Base-by-base conservation (phyloP, 305 asterid genomes). In the Nicotiana rustica region DNA sequence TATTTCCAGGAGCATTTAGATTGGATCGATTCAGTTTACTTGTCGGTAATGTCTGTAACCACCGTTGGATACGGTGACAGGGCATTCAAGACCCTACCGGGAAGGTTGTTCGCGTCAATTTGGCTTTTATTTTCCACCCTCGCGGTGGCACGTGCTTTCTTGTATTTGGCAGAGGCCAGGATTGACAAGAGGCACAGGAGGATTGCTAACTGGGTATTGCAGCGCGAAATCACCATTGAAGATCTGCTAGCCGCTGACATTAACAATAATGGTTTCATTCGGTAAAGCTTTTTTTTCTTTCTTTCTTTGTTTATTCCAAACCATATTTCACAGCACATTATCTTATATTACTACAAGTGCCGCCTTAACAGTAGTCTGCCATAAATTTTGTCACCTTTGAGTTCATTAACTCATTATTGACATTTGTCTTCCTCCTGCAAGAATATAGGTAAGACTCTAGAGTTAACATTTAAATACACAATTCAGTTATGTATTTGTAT, bases 41-140 rank as follows among this genome's bases (percentile, higher is more conserved):
- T 90, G 47, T 86, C 92, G 2, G 93, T 91, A 62, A 89, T 88
- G 92, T 90, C 95, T 0, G 95, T 91, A 47, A 91, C 94, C 2
- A 91, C 94, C 17, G 94, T 91, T 41, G 95, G 93, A 2, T 90
- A 91, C 56, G 95, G 95, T 0, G 93, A 90, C 31, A 87, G 85
- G 83, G 93, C 93, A 38, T 91, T 91, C 36, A 86, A 83, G 85
- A 88, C 91, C 6, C 57, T 88, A 8, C 67, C 59, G 2, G 95
- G 95, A 83, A 86, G 95, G 19, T 36, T 89, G 77, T 91, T 91
- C 6, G 93, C 95, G 2, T 84, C 93, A 9, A 67, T 89, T 9
- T 91, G 92, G 92, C 89, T 90, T 25, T 80, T 91, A 71, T 47
- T 92, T 4, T 92, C 93, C 0, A 89, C 91, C 1, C 90, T 91